Base-by-base conservation (phyloP, 352 stramenopile species). In the Globisporangium spiculum region DNA sequence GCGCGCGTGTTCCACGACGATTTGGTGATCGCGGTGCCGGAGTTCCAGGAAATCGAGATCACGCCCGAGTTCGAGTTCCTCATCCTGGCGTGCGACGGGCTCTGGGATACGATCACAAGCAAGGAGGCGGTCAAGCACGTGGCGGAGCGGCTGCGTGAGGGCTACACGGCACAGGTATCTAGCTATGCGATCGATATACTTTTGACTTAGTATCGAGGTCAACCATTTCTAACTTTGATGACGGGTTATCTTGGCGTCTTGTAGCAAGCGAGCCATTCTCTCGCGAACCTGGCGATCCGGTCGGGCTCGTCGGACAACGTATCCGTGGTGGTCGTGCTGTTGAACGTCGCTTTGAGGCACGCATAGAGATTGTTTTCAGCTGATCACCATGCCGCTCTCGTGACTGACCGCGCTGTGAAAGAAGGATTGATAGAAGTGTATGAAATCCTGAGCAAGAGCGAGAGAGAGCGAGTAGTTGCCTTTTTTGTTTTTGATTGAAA, bases 41-140 rank as follows among this genome's bases (percentile, higher is more conserved):
- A 97, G 63, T 94, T 93, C 67, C 87, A 94, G 84, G 89, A 96
- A 68, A 93, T 94, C 30, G 87, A 96, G 48, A 94, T 97, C 64
- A 94, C 85, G 5, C 85, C 84, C 1, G 88, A 97, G 64, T 93
- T 97, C 52, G 86, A 97, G 61, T 98, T 98, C 65, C 75, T 98
- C 22, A 84, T 98, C 60, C 78, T 98, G 4, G 93, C 92, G 2
- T 98, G 93, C 70, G 93, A 98, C 69, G 93, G 93, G 1, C 77
- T 98, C 30, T 98, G 92, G 91, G 93, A 98, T 71, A 96, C 90
- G 14, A 95, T 98, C 67, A 97, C 79, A 56, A 98, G 90, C 76
- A 93, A 97, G 69, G 91, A 98, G 55, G 93, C 96, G 5, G 89
- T 97, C 7, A 85, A 88, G 59, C 86, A 94, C 63, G 87, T 97